phyloP scores from a whole-genome alignment of 2,329 filamentous ascomycete species.

The Setomelanomma holmii region DNA sequence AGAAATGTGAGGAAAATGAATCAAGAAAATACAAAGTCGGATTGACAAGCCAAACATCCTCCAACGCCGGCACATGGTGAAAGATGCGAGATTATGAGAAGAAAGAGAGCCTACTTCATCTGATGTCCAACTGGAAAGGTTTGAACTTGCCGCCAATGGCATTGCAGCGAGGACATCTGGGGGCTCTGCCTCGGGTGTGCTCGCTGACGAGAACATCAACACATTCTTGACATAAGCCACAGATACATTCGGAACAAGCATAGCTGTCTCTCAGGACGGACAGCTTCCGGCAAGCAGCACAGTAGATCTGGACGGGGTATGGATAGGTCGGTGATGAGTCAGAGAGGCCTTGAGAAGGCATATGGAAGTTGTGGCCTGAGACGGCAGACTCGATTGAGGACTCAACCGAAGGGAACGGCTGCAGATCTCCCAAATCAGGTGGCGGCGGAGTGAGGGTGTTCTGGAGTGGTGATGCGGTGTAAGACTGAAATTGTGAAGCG shows the following conservation, averaged over 20 bases:
- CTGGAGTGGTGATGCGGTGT: conserved; percentile 89
- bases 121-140: conserved; percentile 82
- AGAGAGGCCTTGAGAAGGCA: conserved; percentile 57
- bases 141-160: conserved; percentile 83
- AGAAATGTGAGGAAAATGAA: conserved; percentile 15
- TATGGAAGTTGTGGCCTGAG: conserved; percentile 73
- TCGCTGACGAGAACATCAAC: conserved; percentile 81
- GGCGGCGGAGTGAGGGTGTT: conserved; percentile 85
- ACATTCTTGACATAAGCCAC: conserved; percentile 86
- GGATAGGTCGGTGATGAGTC: conserved; percentile 66
- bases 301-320: conserved; percentile 81
- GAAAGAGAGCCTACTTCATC: conserved; percentile 55
- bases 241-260: conserved; percentile 96
- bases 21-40: conserved; percentile 3
- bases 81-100: conserved; percentile 7
- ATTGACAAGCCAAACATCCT: neutral
- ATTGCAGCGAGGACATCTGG: conserved; percentile 76
- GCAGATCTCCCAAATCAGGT: conserved; percentile 53
- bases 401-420: conserved; percentile 92
- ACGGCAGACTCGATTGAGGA: conserved; percentile 72
- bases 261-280: conserved; percentile 83
- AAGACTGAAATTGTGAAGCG: conserved; percentile 65
- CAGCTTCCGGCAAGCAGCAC: conserved; percentile 81
- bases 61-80: conserved; percentile 20
- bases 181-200: conserved; percentile 72